A percentile compares a stretch with the other conserved stretches of the same genome.
Evolutionary conservation across 805 yeast species (phyloP).

Genomic region (Kodamaea sagamina): DNA sequence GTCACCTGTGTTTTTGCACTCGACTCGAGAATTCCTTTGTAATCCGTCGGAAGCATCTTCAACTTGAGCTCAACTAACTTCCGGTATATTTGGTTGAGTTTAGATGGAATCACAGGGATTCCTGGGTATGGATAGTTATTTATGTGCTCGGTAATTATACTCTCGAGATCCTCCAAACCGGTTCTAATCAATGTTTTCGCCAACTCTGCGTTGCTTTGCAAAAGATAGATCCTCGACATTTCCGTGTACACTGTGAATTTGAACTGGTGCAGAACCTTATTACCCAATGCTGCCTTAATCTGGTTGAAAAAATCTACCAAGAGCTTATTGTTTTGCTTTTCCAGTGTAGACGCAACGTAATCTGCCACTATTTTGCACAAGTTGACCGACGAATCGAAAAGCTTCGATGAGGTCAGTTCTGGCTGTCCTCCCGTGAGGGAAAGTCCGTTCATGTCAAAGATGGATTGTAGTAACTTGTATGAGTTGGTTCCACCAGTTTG

Average conservation of each 20-base stretch:
- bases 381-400: conserved; percentile 18
- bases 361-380: conserved; percentile 30
- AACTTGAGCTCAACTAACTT: conserved; percentile 8
- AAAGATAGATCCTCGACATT: conserved; percentile 32
- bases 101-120: conserved; percentile 15
- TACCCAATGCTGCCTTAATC: conserved; percentile 24
- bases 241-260: conserved; percentile 28
- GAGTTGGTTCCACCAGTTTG: conserved; percentile 29
- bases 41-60: conserved; percentile 3
- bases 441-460: conserved; percentile 36
- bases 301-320: conserved; percentile 33
- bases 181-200: conserved; percentile 26
- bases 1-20: neutral
- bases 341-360: conserved; percentile 23
- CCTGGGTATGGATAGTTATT: conserved; percentile 22
- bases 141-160: conserved; percentile 17
- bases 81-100: conserved; percentile 8
- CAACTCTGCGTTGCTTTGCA: conserved; percentile 23
- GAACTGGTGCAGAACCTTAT: conserved; percentile 23
- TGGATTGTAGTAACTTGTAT: conserved; percentile 29
- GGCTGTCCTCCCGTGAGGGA: conserved; percentile 8
- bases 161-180: conserved; percentile 28
- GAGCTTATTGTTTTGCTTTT: conserved; percentile 18
- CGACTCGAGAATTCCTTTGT: neutral
- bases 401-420: conserved; percentile 1